Conservation (phyloP, 805 yeast genomes). For the Pichia insulana region DNA sequence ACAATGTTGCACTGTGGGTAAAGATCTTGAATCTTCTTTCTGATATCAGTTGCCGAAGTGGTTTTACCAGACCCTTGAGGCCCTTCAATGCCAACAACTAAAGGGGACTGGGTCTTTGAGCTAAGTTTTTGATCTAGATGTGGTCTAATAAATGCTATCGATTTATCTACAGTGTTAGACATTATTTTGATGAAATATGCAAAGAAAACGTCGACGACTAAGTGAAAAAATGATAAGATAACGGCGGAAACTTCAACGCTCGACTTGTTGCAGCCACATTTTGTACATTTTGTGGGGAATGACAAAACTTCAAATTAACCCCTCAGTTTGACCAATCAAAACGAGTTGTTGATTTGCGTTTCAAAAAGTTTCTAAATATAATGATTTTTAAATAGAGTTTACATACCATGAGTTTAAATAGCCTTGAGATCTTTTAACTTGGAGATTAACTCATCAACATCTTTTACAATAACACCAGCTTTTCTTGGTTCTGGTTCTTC, state of each 20-base stretch:
- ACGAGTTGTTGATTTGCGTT: too few relatives aligned
- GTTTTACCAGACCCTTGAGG: slow-evolving; percentile 82
- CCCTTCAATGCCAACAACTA: slow-evolving; percentile 53
- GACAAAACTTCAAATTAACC: too few relatives aligned
- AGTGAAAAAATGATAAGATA: too few relatives aligned
- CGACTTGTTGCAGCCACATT: too few relatives aligned
- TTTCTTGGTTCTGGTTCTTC: slow-evolving; percentile 79
- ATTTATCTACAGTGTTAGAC: slow-evolving; percentile 1
- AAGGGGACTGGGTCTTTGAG: slow-evolving; percentile 11
- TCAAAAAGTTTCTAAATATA: too few relatives aligned
- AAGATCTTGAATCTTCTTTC: slow-evolving; percentile 23
- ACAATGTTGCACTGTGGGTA: slow-evolving; percentile 34
- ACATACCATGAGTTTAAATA: slow-evolving; percentile 29
- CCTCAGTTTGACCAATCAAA: too few relatives aligned
- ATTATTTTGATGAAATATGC: too few relatives aligned
- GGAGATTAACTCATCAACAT: slow-evolving; percentile 73
- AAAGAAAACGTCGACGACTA: too few relatives aligned
- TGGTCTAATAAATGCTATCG: slow-evolving; percentile 19
- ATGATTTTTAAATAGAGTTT: background rate
- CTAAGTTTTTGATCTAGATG: slow-evolving; percentile 21
- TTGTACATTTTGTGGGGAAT: too few relatives aligned
- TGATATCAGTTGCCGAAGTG: slow-evolving; percentile 39
- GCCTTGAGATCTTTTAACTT: slow-evolving; percentile 75
- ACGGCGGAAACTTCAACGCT: too few relatives aligned
- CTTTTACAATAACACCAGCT: slow-evolving; percentile 72